Base-by-base conservation (phyloP, 2,329 filamentous ascomycete genomes). In the Penicillium sp. region DNA sequence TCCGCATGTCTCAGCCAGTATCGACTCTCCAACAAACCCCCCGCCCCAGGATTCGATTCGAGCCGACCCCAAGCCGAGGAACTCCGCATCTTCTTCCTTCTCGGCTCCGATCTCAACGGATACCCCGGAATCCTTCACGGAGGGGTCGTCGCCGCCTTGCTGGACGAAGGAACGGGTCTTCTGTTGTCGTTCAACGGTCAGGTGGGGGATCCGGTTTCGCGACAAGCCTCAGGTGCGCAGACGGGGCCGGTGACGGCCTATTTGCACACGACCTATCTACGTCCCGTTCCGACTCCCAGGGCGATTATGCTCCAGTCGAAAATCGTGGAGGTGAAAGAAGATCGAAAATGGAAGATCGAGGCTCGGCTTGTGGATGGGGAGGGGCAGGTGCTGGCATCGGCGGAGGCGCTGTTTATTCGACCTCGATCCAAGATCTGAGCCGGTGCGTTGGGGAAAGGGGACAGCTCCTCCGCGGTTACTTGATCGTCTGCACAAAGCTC, bases 51-150 rank as follows among this genome's bases (percentile, higher is more conserved):
- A 18, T 18, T 18, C 18, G 3, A 18, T 12, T n/a, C 27, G 11
- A 13, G 12, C 12, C 28, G 3, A 37, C 26, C 9, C 41, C 6
- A 6, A 36, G 39, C 27, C 5, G 45, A 48, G 24, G 56, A 63
- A 43, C 24, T 64, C 5, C 59, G 60, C 26, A 51, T 58, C 13
- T 61, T 65, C 54, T 60, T 58, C 47, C 56, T 55, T 26, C 56
- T 65, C 33, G 63, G 63, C 12, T 43, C 43, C 4, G 59, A 54
- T 7, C 35, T 65, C 36, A 62, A 62, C 26, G 61, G 61, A 13
- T 58, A 60, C 29, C 58, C 61, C 1, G 50, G 54, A 11, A 48
- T 61, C 1, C 48, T 65, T 8, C 63, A 65, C 39, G 63, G 63
- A 34, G 63, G 63, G 8, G 57, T 63, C 26, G 53, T 59, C 4